phyloP scores from a whole-genome alignment of 1,284 basidiomycete genomes.

The Ceratobasidium sp. region DNA sequence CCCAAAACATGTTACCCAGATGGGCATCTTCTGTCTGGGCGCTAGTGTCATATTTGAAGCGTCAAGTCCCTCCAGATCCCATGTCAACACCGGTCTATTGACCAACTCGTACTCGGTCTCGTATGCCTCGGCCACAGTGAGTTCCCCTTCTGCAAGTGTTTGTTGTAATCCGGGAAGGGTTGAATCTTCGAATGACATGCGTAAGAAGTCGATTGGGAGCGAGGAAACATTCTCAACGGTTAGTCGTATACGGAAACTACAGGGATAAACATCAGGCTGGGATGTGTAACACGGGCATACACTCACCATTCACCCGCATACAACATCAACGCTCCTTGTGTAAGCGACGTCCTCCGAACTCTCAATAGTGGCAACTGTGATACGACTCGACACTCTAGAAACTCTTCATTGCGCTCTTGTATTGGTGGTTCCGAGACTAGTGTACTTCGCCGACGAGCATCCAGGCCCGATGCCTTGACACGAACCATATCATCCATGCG shows the following conservation, averaged over 20 bases:
- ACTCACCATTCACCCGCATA: constrained; percentile 88
- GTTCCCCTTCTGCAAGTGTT: constrained; percentile 75
- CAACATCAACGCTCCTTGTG: constrained; percentile 89
- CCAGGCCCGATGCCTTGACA: constrained; percentile 72
- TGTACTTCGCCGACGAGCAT: constrained; percentile 57
- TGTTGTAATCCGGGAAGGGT: constrained; percentile 77
- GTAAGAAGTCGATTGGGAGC: constrained; percentile 82
- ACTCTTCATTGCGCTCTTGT: constrained; percentile 52
- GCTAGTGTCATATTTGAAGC: constrained; percentile 59
- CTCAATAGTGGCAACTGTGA: constrained; percentile 84
- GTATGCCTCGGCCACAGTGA: constrained; percentile 84
- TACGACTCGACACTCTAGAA: constrained; percentile 77
- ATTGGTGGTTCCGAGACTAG: constrained; percentile 34
- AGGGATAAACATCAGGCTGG: constrained; percentile 29
- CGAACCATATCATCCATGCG: constrained; percentile 68
- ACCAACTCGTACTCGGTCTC: constrained; percentile 86
- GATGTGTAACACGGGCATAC: constrained; percentile 13
- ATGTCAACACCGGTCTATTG: constrained; percentile 79
- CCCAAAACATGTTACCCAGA: constrained; percentile 78
- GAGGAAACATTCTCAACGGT: constrained; percentile 86
- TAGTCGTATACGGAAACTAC: constrained; percentile 77
- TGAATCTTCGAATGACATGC: constrained; percentile 86
- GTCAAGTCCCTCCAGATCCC: constrained; percentile 60
- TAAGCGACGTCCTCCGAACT: constrained; percentile 83
- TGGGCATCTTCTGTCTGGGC: constrained; percentile 70